Base-by-base conservation (phyloP, 495 filamentous ascomycete genomes). In the Physcia stellaris region DNA sequence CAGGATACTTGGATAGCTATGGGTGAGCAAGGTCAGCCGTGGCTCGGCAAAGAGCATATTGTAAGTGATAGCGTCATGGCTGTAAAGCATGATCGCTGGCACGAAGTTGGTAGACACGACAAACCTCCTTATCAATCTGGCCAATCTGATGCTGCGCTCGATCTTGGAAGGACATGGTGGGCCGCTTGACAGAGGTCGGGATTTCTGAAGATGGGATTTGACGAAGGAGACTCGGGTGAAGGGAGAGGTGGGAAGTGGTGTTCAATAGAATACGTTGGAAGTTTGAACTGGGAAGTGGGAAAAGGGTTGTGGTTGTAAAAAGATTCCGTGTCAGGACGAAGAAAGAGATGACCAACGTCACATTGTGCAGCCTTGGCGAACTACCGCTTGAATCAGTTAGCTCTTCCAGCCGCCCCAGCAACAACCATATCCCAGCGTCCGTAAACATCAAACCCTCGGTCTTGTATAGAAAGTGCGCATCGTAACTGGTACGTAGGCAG, bases 101-200 rank as follows among this genome's bases (percentile, higher is more conserved):
- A 43, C 24, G 23, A 37, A 12, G 45, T 31, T 16, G 24, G 40
- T 29, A 13, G 21, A 24, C 18, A 35, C 13, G n/a, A 71, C 83
- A 51, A 62, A 94, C 87, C 84, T 96, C 87, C 69, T 93, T 93
- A 68, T 96, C 88, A 64, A 96, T 80, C 73, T 86, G 81, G 43
- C 78, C 73, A 51, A 96, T 74, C 48, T 82, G 74, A 55, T 86
- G 75, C 67, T 94, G 85, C 48, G 83, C 78, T 62, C 81, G 83
- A 52, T 94, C 88, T 67, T 96, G 88, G 62, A 85, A 82, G 58
- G 85, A 84, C 50, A 53, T 53, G 40, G 10, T 37, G 32, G n/a
- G n/a, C n/a, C n/a, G 21, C 15, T 10, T 19, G 17, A 18, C 9
- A 17, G 1, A 9, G 32, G 9, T 27, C 19, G 33, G n/a, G 11